These are phyloP conservation scores for Meyerozyma guilliermondii DNA, from an alignment of 1,139 yeast genomes.

Conservation along the genomic window DNA sequence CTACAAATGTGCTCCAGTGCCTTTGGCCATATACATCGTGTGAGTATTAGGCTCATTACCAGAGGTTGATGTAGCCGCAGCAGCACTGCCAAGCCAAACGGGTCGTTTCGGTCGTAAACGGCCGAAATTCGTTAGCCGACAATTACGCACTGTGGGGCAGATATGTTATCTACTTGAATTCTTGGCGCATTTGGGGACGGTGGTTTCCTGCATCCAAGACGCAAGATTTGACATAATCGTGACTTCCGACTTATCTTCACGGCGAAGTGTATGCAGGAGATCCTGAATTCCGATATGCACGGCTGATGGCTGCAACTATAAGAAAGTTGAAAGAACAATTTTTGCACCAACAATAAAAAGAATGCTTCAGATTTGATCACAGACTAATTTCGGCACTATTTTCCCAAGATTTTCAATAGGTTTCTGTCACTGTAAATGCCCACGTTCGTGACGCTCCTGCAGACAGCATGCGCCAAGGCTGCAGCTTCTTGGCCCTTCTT, in stretches of 20 bases:
- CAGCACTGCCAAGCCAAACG: too few relatives aligned
- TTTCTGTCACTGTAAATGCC: not conserved
- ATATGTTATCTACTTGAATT: not conserved
- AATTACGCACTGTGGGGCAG: not conserved
- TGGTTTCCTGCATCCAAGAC: not conserved
- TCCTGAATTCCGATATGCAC: not conserved
- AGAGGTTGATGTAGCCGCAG: not conserved
- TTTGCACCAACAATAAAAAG: too few relatives aligned
- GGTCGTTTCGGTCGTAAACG: not conserved
- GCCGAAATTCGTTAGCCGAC: not conserved
- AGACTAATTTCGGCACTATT: too few relatives aligned
- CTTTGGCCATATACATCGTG: not conserved
- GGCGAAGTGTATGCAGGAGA: not conserved
- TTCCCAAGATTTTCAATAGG: too few relatives aligned
- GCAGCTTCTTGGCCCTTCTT: constrained; percentile 1
- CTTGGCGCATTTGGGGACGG: not conserved
- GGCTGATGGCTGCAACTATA: not conserved
- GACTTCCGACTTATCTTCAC: not conserved
- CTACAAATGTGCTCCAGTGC: not conserved
- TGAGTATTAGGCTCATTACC: not conserved
- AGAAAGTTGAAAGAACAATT: not conserved
- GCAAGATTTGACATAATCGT: not conserved
- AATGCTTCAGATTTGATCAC: too few relatives aligned
- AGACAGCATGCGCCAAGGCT: not conserved
- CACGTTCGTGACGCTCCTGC: not conserved